These are phyloP conservation scores for Tolypocladium ophioglossoides DNA, from an alignment of 2,329 filamentous ascomycete genomes.

Conservation along the genomic window DNA sequence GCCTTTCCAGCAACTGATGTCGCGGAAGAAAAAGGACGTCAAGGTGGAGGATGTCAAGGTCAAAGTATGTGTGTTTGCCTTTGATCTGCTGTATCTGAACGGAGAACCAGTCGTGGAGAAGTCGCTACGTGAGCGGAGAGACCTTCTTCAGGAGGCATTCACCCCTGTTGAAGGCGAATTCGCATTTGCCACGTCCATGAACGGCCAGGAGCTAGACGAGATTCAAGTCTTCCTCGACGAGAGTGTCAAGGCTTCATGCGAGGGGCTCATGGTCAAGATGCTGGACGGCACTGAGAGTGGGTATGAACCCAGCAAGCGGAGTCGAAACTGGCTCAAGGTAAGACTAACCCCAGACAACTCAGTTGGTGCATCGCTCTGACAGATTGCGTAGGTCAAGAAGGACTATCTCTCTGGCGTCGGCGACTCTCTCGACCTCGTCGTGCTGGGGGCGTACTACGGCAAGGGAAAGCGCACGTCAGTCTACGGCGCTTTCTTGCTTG, in stretches of 20 bases:
- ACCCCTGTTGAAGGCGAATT: constrained; percentile 79
- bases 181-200: constrained; percentile 73
- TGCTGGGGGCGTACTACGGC: constrained; percentile 87
- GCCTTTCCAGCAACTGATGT: constrained; percentile 97
- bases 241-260: constrained; percentile 88
- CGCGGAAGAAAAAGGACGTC: constrained; percentile 92
- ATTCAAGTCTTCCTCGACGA: constrained; percentile 91
- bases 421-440: constrained; percentile 92
- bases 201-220: constrained; percentile 83
- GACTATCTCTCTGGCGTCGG: constrained; percentile 92
- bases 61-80: constrained; percentile 94
- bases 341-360: constrained; percentile 2
- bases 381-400: constrained; percentile 69
- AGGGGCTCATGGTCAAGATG: constrained; percentile 99
- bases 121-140: constrained; percentile 71
- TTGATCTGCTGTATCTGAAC: constrained; percentile 89
- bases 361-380: background rate
- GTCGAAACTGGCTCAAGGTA: constrained; percentile 96
- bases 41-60: constrained; percentile 92
- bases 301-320: constrained; percentile 93
- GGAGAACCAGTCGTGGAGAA: constrained; percentile 84
- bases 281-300: constrained; percentile 83
- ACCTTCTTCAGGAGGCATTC: constrained; percentile 65
- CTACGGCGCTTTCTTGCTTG: constrained; percentile 91
- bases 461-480: constrained; percentile 92